phyloP scores from a whole-genome alignment of 108 stramenopile genomes.

The Skeletonema potamos region DNA sequence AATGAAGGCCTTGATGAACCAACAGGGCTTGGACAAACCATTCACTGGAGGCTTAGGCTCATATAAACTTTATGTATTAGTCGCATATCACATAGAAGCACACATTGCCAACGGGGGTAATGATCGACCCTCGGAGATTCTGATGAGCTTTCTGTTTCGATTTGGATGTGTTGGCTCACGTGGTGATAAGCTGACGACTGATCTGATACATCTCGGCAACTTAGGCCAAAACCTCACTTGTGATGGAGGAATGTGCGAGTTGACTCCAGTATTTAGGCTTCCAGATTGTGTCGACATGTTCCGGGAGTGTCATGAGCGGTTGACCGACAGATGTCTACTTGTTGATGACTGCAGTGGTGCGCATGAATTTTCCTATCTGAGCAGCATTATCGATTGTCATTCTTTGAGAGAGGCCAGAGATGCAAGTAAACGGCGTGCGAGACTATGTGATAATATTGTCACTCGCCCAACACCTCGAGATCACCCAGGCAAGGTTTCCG shows the following conservation, averaged over 20 bases:
- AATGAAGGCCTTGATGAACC: conserved; percentile 75
- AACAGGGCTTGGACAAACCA: conserved; percentile 87
- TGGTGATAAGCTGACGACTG: conserved; percentile 19
- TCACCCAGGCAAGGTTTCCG: conserved; percentile 32
- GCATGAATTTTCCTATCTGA: conserved; percentile 28
- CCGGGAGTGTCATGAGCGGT: conserved; percentile 29
- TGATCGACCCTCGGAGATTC: conserved; percentile 42
- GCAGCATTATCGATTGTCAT: conserved; percentile 40
- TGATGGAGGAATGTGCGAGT: conserved; percentile 45
- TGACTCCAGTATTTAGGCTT: conserved; percentile 39
- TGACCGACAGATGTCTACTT: conserved; percentile 20
- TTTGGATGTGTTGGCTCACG: conserved; percentile 54
- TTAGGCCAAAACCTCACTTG: conserved; percentile 12
- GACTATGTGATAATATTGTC: conserved; percentile 3
- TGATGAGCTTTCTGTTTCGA: conserved; percentile 43
- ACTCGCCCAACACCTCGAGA: conserved; percentile 11
- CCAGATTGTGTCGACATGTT: conserved; percentile 42
- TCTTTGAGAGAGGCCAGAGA: conserved; percentile 33
- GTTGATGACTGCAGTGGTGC: conserved; percentile 4
- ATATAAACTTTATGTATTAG: conserved; percentile 87
- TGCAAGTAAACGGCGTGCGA: conserved; percentile 26
- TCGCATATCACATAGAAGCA: conserved; percentile 63
- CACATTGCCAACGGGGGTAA: conserved; percentile 37
- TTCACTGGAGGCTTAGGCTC: conserved; percentile 92
- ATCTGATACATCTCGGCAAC: conserved; percentile 21